Conservation (phyloP, 495 filamentous ascomycete genomes). For the Trichoderma orchidacearum region DNA sequence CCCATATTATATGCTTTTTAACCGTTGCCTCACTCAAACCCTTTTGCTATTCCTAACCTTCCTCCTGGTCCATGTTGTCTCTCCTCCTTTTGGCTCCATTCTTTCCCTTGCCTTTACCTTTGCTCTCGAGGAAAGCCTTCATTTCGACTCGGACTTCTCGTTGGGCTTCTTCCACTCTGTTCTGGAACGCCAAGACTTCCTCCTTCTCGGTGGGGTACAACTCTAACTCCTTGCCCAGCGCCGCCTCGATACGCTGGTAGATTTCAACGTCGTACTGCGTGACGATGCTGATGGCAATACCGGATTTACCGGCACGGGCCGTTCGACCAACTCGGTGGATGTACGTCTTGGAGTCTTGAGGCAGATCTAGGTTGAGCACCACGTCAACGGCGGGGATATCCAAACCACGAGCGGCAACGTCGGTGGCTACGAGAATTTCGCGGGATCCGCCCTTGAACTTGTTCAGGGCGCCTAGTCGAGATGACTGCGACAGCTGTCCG, state of each 20-base stretch:
- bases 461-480: slow-evolving; percentile 69
- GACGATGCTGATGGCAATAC: slow-evolving; percentile 67
- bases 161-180: slow-evolving; percentile 74
- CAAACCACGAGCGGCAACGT: slow-evolving; percentile 86
- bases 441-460: slow-evolving; percentile 70
- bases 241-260: slow-evolving; percentile 70
- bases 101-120: slow-evolving; percentile 48
- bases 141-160: slow-evolving; percentile 67
- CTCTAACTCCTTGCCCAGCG: slow-evolving; percentile 59
- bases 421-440: slow-evolving; percentile 86
- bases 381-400: slow-evolving; percentile 89
- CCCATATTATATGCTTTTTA: background rate
- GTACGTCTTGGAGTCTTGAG: slow-evolving; percentile 77
- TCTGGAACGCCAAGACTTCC: slow-evolving; percentile 74
- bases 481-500: slow-evolving; percentile 73
- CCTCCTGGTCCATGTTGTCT: slow-evolving; percentile 78
- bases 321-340: slow-evolving; percentile 92
- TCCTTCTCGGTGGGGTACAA: slow-evolving; percentile 61
- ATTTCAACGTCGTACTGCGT: slow-evolving; percentile 91
- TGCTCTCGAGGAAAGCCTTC: slow-evolving; percentile 70
- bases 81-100: slow-evolving; percentile 43
- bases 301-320: slow-evolving; percentile 75
- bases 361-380: slow-evolving; percentile 79
- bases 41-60: slow-evolving; percentile 38
- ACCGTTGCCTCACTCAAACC: background rate